Base-by-base conservation (phyloP, 768 basidiomycete species). In the Coprinellus micaceus region DNA sequence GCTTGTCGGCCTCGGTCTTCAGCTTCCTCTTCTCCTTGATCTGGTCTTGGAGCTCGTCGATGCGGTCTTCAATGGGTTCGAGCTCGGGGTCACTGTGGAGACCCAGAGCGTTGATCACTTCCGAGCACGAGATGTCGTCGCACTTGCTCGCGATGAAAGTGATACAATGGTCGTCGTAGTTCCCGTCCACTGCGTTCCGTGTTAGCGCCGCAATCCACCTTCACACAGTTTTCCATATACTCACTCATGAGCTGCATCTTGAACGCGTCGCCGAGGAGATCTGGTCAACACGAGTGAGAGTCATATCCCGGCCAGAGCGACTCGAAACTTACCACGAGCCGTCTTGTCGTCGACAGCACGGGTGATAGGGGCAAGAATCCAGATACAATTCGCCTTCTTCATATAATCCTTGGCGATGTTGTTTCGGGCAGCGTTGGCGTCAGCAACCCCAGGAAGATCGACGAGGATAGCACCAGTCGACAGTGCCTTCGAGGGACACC, bases 141-240 rank as follows among this genome's bases (percentile, higher is more conserved):
- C 81, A 82, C 65, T 86, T 85, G 60, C 79, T 82, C 6, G 83
- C 83, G 48, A 86, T 80, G 67, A 85, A 86, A 1, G 84, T 84
- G 56, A 86, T 83, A 12, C 81, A 71, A 57, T 79, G 73, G 19
- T 75, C 78, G 57, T 83, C 82, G 58, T 86, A 85, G 58, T 82
- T 83, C n/a, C n/a, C n/a, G n/a, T n/a, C n/a, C n/a, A n/a, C n/a
- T n/a, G n/a, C n/a, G n/a, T n/a, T n/a, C n/a, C n/a, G n/a, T n/a
- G n/a, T n/a, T n/a, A n/a, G n/a, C n/a, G n/a, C n/a, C n/a, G n/a
- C n/a, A n/a, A n/a, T n/a, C n/a, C n/a, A n/a, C n/a, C n/a, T n/a
- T n/a, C n/a, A n/a, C n/a, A n/a, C n/a, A n/a, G n/a, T n/a, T n/a
- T n/a, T n/a, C n/a, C n/a, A 56, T 36, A 39, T 57, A 76, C 72